Evolutionary conservation across 2,329 filamentous ascomycete species (phyloP), one percentile per base, ranked within the genome.

Genomic region (Paecilomyces dactylethromorphus): DNA sequence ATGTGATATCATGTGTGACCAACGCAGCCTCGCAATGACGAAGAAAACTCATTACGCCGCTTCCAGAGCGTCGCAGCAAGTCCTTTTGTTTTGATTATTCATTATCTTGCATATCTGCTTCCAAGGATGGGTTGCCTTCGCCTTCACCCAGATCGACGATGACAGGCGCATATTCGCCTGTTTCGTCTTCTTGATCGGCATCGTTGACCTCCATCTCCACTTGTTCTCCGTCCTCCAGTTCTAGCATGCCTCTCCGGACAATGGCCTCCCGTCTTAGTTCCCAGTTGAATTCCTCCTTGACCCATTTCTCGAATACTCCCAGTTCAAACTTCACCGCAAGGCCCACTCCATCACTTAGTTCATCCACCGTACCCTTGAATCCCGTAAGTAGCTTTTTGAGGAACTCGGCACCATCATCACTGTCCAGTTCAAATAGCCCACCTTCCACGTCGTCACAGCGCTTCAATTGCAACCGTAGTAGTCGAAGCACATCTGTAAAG

Each of bases 161-260:
- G 39, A 81, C 74, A 21, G 85, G 85, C 31, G 85, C 85, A 76
- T 85, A 87, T 64, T 88, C 85, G 11, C 85, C 85, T 12, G 78
- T 81, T 70, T 87, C 85, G 55, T 87, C 84, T 21, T 87, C 84
- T 65, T 84, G 82, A 52, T 86, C 84, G 45, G 75, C 72, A 13
- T 76, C 79, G 21, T 75, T 74, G 62, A 83, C 72, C 21, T 85
- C 83, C 76, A 87, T 76, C 63, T 85, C 83, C 3, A 87, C 80
- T 62, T 79, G 75, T 69, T 87, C 85, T 15, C 85, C 85, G 65
- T 87, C 85, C 67, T 87, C 85, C 57, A 87, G 67, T 62, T 84
- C 79, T 32, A 87, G 63, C 73, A 86, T 80, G 0, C 85, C 85
- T 24, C 77, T 78, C 61, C 80, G 80, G 21, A 85, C 76, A 62